These are phyloP conservation scores for Pythium brachiatum DNA, from an alignment of 352 stramenopile species.

Conservation along the genomic window DNA sequence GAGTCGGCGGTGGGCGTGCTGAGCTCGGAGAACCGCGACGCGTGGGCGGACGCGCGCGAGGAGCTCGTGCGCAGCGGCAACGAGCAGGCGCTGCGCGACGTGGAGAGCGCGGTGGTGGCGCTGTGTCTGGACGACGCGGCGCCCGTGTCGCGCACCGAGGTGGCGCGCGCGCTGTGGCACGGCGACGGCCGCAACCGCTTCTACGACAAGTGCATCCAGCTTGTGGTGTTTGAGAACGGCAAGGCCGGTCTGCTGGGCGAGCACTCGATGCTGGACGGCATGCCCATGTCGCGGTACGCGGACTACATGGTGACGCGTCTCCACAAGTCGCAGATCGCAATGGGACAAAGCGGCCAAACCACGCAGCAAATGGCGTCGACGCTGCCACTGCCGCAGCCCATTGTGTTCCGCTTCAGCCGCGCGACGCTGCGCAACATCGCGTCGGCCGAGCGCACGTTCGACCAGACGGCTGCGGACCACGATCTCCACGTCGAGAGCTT, in stretches of 20 bases:
- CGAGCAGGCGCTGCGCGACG: constrained; percentile 41
- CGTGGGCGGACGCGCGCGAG: constrained; percentile 76
- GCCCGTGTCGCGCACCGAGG: constrained; percentile 53
- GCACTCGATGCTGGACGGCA: too few relatives aligned
- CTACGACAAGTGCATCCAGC: constrained; percentile 97
- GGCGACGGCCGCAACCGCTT: constrained; percentile 93
- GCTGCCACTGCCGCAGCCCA: constrained; percentile 33
- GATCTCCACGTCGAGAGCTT: constrained; percentile 84
- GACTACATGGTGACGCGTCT: constrained; percentile 71
- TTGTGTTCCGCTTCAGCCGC: constrained; percentile 54
- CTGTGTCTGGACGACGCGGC: constrained; percentile 66
- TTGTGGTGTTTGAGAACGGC: constrained; percentile 95
- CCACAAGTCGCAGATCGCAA: too few relatives aligned
- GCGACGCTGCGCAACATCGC: constrained; percentile 48
- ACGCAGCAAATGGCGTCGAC: too few relatives aligned
- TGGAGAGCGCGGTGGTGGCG: constrained; percentile 70
- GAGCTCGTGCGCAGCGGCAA: constrained; percentile 69
- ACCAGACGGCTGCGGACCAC: constrained; percentile 76
- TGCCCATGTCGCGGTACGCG: constrained; percentile 72
- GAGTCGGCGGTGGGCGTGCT: constrained; percentile 68
- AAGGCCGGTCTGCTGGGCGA: constrained; percentile 93
- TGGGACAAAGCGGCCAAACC: too few relatives aligned
- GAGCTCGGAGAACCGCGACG: constrained; percentile 65
- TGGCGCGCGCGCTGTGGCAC: too few relatives aligned
- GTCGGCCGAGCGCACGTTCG: constrained; percentile 53